Conservation (phyloP, 2,329 filamentous ascomycete species). For the Myriosclerotinia scirpicola region DNA sequence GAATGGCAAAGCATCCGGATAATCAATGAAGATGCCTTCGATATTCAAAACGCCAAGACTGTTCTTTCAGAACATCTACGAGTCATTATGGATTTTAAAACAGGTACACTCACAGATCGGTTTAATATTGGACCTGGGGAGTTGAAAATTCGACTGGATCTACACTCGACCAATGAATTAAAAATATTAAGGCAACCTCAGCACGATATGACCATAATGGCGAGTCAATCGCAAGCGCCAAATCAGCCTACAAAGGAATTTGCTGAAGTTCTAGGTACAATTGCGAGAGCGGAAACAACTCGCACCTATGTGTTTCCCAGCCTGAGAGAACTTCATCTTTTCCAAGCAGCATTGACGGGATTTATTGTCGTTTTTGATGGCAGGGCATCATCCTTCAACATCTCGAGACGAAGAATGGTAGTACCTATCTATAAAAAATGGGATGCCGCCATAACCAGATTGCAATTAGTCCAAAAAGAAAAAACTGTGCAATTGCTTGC, state of each 20-base stretch:
- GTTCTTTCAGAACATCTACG: slow-evolving; percentile 76
- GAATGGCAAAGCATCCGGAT: slow-evolving; percentile 68
- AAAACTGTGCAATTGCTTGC: slow-evolving; percentile 75
- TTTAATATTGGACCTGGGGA: slow-evolving; percentile 80
- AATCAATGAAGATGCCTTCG: slow-evolving; percentile 65
- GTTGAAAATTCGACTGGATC: slow-evolving; percentile 64
- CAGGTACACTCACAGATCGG: slow-evolving; percentile 78
- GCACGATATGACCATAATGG: slow-evolving; percentile 71
- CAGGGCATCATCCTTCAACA: slow-evolving; percentile 72
- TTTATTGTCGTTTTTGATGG: slow-evolving; percentile 75
- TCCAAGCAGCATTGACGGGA: slow-evolving; percentile 77
- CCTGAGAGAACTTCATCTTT: slow-evolving; percentile 69
- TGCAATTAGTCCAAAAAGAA: slow-evolving; percentile 78
- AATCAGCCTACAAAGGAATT: slow-evolving; percentile 64
- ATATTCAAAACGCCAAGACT: slow-evolving; percentile 60
- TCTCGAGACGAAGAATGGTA: slow-evolving; percentile 82
- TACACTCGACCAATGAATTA: slow-evolving; percentile 58
- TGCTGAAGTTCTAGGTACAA: slow-evolving; percentile 47
- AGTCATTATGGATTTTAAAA: slow-evolving; percentile 71
- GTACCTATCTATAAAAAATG: slow-evolving; percentile 93
- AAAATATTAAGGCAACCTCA: slow-evolving; percentile 72
- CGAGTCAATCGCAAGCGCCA: slow-evolving; percentile 65
- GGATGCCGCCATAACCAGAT: slow-evolving; percentile 76
- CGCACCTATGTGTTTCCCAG: slow-evolving; percentile 70
- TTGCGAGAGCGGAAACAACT: slow-evolving; percentile 61